Percentiles rank a stretch among this genome's conserved stretches.
These are phyloP conservation scores for Alternaria burnsii DNA, from an alignment of 2,329 filamentous ascomycete species.

Conservation along the genomic window DNA sequence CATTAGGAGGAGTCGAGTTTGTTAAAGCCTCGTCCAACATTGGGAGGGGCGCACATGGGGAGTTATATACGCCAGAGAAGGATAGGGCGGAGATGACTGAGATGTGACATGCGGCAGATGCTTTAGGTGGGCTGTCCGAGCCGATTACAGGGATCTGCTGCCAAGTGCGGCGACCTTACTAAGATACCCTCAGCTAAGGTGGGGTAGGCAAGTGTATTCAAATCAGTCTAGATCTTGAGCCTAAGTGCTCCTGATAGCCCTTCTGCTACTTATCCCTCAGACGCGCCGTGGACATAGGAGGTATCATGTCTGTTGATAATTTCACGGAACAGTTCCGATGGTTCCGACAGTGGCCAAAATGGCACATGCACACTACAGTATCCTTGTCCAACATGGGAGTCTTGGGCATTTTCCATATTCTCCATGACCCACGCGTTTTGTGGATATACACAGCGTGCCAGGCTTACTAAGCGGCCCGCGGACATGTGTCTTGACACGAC, in stretches of 20 bases:
- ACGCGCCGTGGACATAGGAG: neutral
- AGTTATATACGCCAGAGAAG: conserved; percentile 31
- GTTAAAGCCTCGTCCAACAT: conserved; percentile 34
- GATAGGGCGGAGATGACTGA: conserved; percentile 25
- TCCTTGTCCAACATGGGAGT: neutral
- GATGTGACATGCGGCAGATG: conserved; percentile 9
- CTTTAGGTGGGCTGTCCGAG: conserved; percentile 16
- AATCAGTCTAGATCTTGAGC: neutral
- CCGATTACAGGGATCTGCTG: conserved; percentile 16
- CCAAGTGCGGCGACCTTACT: conserved; percentile 18
- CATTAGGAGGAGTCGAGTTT: conserved; percentile 35
- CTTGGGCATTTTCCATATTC: conserved; percentile 1
- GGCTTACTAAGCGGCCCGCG: neutral
- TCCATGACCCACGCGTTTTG: neutral
- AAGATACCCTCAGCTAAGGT: conserved; percentile 7
- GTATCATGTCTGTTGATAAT: neutral
- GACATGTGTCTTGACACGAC: neutral
- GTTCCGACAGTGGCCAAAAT: neutral
- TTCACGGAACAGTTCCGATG: neutral
- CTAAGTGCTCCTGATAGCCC: neutral
- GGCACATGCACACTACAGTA: neutral
- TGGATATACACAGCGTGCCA: neutral
- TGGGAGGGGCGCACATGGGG: conserved; percentile 29
- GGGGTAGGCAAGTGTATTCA: neutral
- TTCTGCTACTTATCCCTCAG: neutral